Evolutionary conservation across 768 basidiomycete genomes (phyloP), one percentile per base, ranked within the genome.

Genomic region (Daedalea quercina): DNA sequence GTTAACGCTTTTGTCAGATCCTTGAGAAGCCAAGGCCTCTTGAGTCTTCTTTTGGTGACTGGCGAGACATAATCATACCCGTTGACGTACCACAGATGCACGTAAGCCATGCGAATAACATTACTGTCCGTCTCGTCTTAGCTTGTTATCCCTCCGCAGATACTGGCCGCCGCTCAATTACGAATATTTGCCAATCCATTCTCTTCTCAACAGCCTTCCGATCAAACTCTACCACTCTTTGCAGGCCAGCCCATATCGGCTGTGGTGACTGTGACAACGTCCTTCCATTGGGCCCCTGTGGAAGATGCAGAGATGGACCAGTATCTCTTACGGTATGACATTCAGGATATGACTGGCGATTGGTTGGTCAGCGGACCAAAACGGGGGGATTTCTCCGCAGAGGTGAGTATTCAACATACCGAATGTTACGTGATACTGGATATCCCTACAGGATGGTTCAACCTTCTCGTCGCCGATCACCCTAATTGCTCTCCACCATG

Each of bases 281-380:
- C 85, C 2, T 85, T 90, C 62, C 82, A 85, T 56, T 94, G 92
- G 93, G 77, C 84, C 28, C 72, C 76, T 6, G 70, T 60, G 8
- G 59, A 58, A 66, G 75, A 53, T 65, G 66, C 28, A 69, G 76
- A 62, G 63, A 69, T 45, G 58, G 66, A 25, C 20, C 68, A 66
- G 50, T 86, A 84, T 63, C 62, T 68, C 37, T 75, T 94, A 69
- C 78, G 84, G 34, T 97, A 87, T 63, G 90, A 94, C 57, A 75
- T 96, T 15, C 83, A 89, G 53, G 90, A 92, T 58, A 76, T 82
- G 67, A 77, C 83, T 17, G 82, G 81, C 46, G 87, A 90, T 58
- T 97, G 94, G 94, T 74, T 96, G 2, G 81, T 97, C 9, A 88
- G 90, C 55, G 94, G 94, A 9, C 77, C 78, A 40, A 95, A 94